phyloP scores from a whole-genome alignment of 108 stramenopile genomes.

The Aureococcus anophagefferens region DNA sequence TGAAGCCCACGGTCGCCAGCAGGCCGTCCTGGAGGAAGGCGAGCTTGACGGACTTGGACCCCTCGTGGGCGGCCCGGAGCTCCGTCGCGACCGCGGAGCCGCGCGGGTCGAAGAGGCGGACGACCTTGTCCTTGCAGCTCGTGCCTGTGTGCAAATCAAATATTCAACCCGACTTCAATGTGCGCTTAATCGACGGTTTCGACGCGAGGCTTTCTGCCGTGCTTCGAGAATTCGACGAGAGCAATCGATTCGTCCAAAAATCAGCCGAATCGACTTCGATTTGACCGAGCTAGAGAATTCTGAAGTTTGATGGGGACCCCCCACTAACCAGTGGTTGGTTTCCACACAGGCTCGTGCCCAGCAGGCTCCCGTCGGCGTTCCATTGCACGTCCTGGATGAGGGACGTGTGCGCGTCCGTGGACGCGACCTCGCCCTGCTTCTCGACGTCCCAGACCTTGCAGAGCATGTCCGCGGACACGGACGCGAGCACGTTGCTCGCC shows the following conservation, averaged over 20 bases:
- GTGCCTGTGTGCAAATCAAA: no score
- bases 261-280: no score
- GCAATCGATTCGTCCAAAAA: no score
- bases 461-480: slow-evolving; percentile 67
- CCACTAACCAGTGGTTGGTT: no score
- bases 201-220: no score
- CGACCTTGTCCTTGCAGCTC: slow-evolving; percentile 86
- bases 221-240: no score
- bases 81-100: slow-evolving; percentile 35
- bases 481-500: slow-evolving; percentile 75
- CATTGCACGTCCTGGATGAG: slow-evolving; percentile 91
- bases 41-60: slow-evolving; percentile 80
- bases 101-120: slow-evolving; percentile 80
- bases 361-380: slow-evolving; percentile 76
- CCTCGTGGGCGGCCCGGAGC: slow-evolving; percentile 75
- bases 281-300: no score
- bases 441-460: slow-evolving; percentile 96
- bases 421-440: slow-evolving; percentile 49
- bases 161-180: no score
- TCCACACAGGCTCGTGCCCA: no score
- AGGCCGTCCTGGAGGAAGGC: slow-evolving; percentile 77
- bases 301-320: no score
- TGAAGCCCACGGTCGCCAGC: slow-evolving; percentile 81
- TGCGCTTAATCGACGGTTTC: no score
- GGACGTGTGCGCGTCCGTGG: slow-evolving; percentile 58